Evolutionary conservation across 768 basidiomycete genomes (phyloP), one percentile per base, ranked within the genome.

Genomic region (Mycena olivaceomarginata): DNA sequence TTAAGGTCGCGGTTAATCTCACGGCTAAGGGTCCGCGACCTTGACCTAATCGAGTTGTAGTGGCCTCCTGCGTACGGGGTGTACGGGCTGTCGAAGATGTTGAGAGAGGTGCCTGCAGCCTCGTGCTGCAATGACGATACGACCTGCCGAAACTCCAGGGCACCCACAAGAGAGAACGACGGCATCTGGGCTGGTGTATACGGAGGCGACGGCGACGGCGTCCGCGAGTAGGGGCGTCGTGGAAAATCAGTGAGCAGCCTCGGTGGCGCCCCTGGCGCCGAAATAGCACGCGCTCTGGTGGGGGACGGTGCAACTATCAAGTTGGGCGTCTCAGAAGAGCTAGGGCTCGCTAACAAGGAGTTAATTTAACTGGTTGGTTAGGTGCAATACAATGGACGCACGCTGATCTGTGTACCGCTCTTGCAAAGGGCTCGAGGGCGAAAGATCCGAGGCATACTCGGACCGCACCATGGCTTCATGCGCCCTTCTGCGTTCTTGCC

Each of bases 81-180:
- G 18, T 88, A 85, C 9, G 84, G 93, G 39, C 89, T 91, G 65
- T 95, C 94, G 78, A 96, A 96, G 5, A 92, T 87, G 74, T 85
- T 89, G 64, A 96, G 86, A 0, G 92, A 90, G 0, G 90, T 85
- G 0, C 88, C 88, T 2, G 92, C 89, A 12, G 94, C 93, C 81
- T 97, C 93, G 65, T 89, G 89, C 77, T 93, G 92, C 31, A 99
- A 88, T 0, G 94, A 93, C 13, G 94, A 90, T 25, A 99, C 94
- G 31, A 99, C 95, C 75, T 97, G 94, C 20, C 97, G 91, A 85
- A 99, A 99, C 85, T 99, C 98, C 59, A 99, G 91, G 0, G 98
- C 98, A 11, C 98, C 97, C 6, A 99, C 92, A 2, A 99, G 91
- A 4, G 98, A 99, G 81, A 97, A 97, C 0, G 95, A 96, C 4